Base-by-base conservation (phyloP, 2,329 filamentous ascomycete species). In the Calonectria naviculata region DNA sequence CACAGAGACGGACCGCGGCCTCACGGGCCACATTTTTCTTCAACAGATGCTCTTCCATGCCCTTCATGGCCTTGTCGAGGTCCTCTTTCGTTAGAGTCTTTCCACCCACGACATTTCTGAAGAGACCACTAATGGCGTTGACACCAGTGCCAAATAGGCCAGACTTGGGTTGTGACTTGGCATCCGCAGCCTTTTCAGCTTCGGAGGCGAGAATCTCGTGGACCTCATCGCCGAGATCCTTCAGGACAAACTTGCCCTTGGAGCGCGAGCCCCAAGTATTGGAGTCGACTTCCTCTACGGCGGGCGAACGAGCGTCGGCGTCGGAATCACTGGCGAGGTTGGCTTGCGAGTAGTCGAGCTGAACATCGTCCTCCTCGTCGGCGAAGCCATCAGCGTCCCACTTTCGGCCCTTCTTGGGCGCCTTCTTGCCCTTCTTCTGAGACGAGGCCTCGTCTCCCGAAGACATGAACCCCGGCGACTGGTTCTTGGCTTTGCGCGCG, bases 11-110 rank as follows among this genome's bases (percentile, higher is more conserved):
- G 36, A 98, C 89, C 2, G 96, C 97, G 19, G 97, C 97, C 86
- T 98, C 97, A 65, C 94, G 93, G 0, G 97, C 97, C 31, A 99
- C 95, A 79, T 99, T 99, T 87, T 99, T 99, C 84, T 93, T 92
- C 71, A 99, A 85, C 8, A 99, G 87, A 82, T 98, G 96, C 68
- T 98, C 95, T 81, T 98, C 95, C 95, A 99, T 98, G 36, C 93
- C 94, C 84, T 96, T 97, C 85, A 99, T 92, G 2, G 97, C 94
- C 82, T 97, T 97, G 73, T 95, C 93, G 26, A 99, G 89, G 79
- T 98, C 96, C 74, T 93, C 91, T 81, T 95, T 94, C 1, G 95
- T 97, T 79, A 99, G 85, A 0, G 93, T 94, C 87, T 98, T 98
- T 74, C 97, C 97, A 66, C 97, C 97, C 0, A 99, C 93, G 44